These are phyloP conservation scores for Chaetomium sp. DNA, from an alignment of 2,329 filamentous ascomycete species.

Conservation along the genomic window DNA sequence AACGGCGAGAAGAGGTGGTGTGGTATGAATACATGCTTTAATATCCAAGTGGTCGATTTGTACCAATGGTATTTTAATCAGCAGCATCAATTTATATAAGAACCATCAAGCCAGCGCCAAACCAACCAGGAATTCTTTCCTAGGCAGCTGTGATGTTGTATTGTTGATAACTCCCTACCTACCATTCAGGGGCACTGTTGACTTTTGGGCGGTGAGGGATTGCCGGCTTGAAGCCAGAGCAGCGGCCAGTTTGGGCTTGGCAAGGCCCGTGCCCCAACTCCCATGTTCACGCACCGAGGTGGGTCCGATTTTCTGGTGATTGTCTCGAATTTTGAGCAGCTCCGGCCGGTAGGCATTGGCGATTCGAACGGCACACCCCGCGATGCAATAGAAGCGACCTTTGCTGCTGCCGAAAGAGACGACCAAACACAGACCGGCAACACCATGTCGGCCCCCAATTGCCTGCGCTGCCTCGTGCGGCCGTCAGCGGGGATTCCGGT, in stretches of 20 bases:
- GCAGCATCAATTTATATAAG: too few species aligned
- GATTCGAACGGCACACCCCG: constrained; percentile 27
- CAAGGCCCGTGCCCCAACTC: constrained; percentile 30
- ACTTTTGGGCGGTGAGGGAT: constrained; percentile 34
- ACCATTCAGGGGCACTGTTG: constrained; percentile 3
- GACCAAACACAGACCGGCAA: constrained; percentile 18
- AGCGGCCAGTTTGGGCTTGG: constrained; percentile 3
- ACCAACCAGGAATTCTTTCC: background rate
- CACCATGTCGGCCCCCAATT: constrained; percentile 59
- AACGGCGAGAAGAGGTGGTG: too few species aligned
- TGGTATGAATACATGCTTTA: too few species aligned
- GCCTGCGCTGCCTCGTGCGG: constrained; percentile 61
- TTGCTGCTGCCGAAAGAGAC: constrained; percentile 19
- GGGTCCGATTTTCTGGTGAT: constrained; percentile 28
- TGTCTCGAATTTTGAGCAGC: constrained; percentile 23
- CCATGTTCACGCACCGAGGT: constrained; percentile 25
- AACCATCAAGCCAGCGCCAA: background rate
- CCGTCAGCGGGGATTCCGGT: constrained; percentile 38
- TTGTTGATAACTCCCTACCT: too few species aligned
- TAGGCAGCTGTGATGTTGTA: background rate
- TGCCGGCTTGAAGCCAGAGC: constrained; percentile 24
- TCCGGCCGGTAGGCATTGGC: constrained; percentile 30
- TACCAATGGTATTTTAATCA: too few species aligned
- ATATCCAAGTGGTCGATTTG: too few species aligned
- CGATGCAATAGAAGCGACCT: constrained; percentile 32